Evolutionary conservation across 2,329 filamentous ascomycete species (phyloP).

Genomic region (Leptosphaerulina australis): DNA sequence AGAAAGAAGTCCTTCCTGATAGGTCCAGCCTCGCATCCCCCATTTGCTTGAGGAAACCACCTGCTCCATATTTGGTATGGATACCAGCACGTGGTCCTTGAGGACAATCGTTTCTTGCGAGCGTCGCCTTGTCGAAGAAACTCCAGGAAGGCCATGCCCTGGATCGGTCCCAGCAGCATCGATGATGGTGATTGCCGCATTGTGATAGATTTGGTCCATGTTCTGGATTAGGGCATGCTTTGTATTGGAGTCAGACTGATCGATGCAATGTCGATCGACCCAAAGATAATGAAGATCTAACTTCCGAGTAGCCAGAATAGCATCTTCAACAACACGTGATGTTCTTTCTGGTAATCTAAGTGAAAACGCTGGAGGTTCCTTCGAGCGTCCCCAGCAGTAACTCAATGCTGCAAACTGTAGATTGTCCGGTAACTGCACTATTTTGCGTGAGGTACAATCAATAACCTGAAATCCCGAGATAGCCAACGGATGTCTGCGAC

Average conservation of each 20-base stretch:
- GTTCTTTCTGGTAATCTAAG: not conserved
- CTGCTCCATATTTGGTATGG: not conserved
- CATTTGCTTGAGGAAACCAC: constrained; percentile 34
- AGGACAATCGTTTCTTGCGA: not conserved
- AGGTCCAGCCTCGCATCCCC: constrained; percentile 50
- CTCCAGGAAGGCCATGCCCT: constrained; percentile 4
- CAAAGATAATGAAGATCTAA: constrained; percentile 17
- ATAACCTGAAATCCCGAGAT: constrained; percentile 10
- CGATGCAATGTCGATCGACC: constrained; percentile 22
- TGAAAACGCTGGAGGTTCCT: not conserved
- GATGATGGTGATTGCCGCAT: constrained; percentile 10
- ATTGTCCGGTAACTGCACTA: not conserved
- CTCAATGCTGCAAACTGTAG: constrained; percentile 4
- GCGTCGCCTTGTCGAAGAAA: not conserved
- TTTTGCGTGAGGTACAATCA: not conserved
- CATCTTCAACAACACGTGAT: constrained; percentile 15
- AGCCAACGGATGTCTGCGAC: not conserved
- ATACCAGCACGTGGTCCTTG: not conserved
- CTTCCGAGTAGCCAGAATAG: constrained; percentile 10
- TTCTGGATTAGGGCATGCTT: constrained; percentile 7
- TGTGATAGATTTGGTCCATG: constrained; percentile 13
- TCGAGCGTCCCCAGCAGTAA: constrained; percentile 12
- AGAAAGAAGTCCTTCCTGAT: constrained; percentile 49
- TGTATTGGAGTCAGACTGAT: not conserved
- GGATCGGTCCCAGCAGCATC: constrained; percentile 6